A percentile compares a stretch with the other conserved stretches of the same genome.
Evolutionary conservation across 2,329 filamentous ascomycete species (phyloP).

Genomic region (Endothia cerciana): DNA sequence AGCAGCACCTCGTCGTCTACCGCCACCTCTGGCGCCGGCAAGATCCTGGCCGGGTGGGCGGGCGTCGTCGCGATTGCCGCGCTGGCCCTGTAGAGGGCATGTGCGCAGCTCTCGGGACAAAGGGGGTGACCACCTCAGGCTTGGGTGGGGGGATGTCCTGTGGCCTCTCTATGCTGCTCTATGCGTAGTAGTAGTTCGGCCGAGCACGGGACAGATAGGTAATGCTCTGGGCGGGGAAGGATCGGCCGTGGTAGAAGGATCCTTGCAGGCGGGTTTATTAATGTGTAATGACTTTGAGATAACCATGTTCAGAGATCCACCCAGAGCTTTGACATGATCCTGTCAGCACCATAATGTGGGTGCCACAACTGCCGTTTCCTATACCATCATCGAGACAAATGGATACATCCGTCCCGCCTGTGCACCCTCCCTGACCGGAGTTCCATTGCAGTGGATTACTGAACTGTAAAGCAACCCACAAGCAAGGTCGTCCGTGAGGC

Average conservation of each 20-base stretch:
- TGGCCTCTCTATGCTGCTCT: too few species aligned
- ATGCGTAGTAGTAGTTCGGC: too few species aligned
- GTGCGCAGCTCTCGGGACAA: background rate
- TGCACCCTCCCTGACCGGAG: background rate
- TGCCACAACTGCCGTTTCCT: background rate
- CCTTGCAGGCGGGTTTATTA: conserved; percentile 5
- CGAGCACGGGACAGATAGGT: too few species aligned
- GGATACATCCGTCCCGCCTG: background rate
- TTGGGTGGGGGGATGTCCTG: too few species aligned
- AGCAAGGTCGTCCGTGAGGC: too few species aligned
- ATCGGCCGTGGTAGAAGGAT: background rate
- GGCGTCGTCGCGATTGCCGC: conserved; percentile 25
- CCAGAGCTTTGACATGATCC: background rate
- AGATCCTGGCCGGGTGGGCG: conserved; percentile 27
- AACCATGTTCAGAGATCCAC: background rate
- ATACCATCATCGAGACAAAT: background rate
- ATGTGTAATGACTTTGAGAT: conserved; percentile 17
- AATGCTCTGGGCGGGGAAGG: background rate
- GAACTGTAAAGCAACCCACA: background rate
- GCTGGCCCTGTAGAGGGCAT: conserved; percentile 22
- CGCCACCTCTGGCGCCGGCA: conserved; percentile 23
- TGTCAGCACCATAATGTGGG: background rate
- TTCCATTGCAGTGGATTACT: background rate
- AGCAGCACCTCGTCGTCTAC: conserved; percentile 13
- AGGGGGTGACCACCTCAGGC: too few species aligned